A percentile compares a stretch with the other conserved stretches of the same genome.
These are phyloP conservation scores for Podila verticillata DNA, from an alignment of 192 early-diverging fungal species.

Conservation along the genomic window DNA sequence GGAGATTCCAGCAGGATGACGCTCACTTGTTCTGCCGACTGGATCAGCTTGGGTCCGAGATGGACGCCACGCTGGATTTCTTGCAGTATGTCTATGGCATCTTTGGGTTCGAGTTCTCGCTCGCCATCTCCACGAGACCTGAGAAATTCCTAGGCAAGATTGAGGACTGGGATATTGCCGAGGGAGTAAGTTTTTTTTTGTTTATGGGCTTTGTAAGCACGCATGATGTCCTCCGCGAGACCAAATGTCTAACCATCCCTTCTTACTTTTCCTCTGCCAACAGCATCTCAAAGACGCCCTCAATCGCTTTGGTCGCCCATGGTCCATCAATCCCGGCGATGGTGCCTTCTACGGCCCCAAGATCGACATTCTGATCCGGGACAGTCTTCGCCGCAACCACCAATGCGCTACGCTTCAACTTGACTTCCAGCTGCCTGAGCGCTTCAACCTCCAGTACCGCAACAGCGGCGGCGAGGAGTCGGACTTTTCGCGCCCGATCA, in stretches of 20 bases:
- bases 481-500: slow-evolving; percentile 84
- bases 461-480: slow-evolving; percentile 68
- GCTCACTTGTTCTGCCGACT: slow-evolving; percentile 96
- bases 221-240: neutral
- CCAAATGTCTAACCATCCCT: neutral
- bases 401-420: slow-evolving; percentile 99
- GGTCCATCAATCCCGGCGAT: slow-evolving; percentile 93
- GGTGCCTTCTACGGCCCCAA: slow-evolving; percentile 99
- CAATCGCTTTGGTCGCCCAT: slow-evolving; percentile 78
- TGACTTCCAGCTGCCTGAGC: slow-evolving; percentile 96
- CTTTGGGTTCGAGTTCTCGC: slow-evolving; percentile 94
- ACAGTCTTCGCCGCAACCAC: slow-evolving; percentile 88
- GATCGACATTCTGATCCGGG: slow-evolving; percentile 95
- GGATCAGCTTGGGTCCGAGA: slow-evolving; percentile 88
- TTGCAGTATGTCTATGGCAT: slow-evolving; percentile 89
- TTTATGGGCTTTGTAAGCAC: neutral
- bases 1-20: slow-evolving; percentile 99
- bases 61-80: slow-evolving; percentile 89
- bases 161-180: slow-evolving; percentile 91
- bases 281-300: slow-evolving; percentile 75
- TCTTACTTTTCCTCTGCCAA: neutral
- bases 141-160: slow-evolving; percentile 95
- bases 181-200: slow-evolving; percentile 59
- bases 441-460: slow-evolving; percentile 89
- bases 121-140: slow-evolving; percentile 94